These are phyloP conservation scores for Vitis amurensis DNA, from an alignment of 164 flowering plant species.

Conservation along the genomic window DNA sequence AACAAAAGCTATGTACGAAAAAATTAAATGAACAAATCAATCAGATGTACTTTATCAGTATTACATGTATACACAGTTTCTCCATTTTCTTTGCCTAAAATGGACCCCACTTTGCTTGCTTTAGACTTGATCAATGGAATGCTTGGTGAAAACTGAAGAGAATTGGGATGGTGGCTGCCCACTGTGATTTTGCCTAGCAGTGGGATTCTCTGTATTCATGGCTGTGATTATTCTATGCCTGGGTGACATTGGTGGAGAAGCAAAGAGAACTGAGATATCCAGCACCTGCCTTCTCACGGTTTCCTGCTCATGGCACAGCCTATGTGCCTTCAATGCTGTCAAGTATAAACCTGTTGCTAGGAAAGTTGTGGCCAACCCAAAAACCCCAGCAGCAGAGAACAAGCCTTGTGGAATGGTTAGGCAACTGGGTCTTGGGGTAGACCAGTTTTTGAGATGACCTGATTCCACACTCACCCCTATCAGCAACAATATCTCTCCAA, in stretches of 20 bases:
- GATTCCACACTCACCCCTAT: slow-evolving; percentile 84
- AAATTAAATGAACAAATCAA: too few species aligned
- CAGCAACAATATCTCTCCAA: slow-evolving; percentile 69
- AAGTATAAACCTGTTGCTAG: slow-evolving; percentile 67
- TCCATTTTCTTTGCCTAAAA: too few species aligned
- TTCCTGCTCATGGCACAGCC: slow-evolving; percentile 40
- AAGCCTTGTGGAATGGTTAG: slow-evolving; percentile 54
- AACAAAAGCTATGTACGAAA: too few species aligned
- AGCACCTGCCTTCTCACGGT: slow-evolving; percentile 45
- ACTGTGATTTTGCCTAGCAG: slow-evolving; percentile 3
- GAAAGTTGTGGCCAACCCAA: slow-evolving; percentile 60
- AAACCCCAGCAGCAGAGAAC: slow-evolving; percentile 76
- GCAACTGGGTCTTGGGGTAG: slow-evolving; percentile 51
- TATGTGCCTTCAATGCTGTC: slow-evolving; percentile 60
- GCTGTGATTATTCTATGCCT: slow-evolving; percentile 12
- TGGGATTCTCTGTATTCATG: slow-evolving; percentile 25
- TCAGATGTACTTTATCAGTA: too few species aligned
- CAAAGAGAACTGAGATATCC: slow-evolving; percentile 49
- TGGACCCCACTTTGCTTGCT: too few species aligned
- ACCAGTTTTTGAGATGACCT: slow-evolving; percentile 71
- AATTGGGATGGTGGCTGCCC: not conserved
- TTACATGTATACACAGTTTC: too few species aligned
- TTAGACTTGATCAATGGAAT: too few species aligned
- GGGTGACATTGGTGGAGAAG: slow-evolving; percentile 67
- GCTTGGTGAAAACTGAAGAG: too few species aligned